Percentiles rank a stretch among this genome's conserved stretches.
phyloP scores from a whole-genome alignment of 495 filamentous ascomycete species.

The Ramalina intermedia region DNA sequence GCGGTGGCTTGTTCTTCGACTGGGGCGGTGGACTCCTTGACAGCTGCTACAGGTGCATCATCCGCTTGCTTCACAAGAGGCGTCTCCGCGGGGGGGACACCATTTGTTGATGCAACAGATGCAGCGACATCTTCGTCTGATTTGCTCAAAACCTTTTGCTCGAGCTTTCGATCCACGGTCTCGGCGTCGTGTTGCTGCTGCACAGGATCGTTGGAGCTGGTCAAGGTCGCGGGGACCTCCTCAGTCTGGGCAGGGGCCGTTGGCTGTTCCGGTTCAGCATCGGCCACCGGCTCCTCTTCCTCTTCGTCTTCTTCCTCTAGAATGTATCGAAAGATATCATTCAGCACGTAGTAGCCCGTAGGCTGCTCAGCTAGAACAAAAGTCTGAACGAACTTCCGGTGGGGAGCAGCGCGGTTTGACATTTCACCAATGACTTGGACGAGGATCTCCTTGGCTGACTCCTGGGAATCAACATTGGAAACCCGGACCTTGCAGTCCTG shows the following conservation, averaged over 20 bases:
- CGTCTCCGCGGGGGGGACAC: slow-evolving; percentile 1
- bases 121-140: slow-evolving; percentile 30
- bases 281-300: slow-evolving; percentile 17
- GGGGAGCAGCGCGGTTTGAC: slow-evolving; percentile 77
- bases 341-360: slow-evolving; percentile 94
- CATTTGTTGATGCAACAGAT: slow-evolving; percentile 19
- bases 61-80: slow-evolving; percentile 14
- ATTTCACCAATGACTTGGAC: slow-evolving; percentile 97
- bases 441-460: slow-evolving; percentile 79
- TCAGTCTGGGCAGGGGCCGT: slow-evolving; percentile 28
- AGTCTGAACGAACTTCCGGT: slow-evolving; percentile 95
- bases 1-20: slow-evolving; percentile 19
- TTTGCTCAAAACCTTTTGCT: slow-evolving; percentile 27
- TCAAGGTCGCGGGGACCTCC: slow-evolving; percentile 19
- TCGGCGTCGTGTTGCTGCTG: slow-evolving; percentile 24
- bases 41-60: slow-evolving; percentile 13
- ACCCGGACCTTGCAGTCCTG: slow-evolving; percentile 98
- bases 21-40: not conserved
- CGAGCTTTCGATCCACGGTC: slow-evolving; percentile 46
- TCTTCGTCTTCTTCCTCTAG: slow-evolving; percentile 66
- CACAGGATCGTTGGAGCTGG: slow-evolving; percentile 21
- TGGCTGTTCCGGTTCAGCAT: slow-evolving; percentile 26
- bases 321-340: slow-evolving; percentile 93
- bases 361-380: slow-evolving; percentile 94
- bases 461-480: slow-evolving; percentile 92